Percentiles rank a stretch among this genome's conserved stretches.
Evolutionary conservation across 164 flowering plant genomes (phyloP).

Genomic region (Houttuynia cordata): DNA sequence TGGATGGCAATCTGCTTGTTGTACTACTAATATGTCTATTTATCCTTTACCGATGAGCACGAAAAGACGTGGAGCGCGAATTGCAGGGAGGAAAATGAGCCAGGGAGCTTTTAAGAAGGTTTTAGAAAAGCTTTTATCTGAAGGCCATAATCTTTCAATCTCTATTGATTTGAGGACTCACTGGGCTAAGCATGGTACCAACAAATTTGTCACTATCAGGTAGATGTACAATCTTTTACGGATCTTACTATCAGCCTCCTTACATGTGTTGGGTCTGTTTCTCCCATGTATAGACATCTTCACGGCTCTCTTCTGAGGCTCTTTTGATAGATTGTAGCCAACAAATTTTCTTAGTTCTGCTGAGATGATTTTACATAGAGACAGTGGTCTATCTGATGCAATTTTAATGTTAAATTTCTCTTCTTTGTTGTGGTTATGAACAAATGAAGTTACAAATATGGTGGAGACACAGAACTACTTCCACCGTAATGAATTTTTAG

Average conservation of each 20-base stretch:
- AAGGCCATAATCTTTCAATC: constrained; percentile 58
- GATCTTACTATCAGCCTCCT: constrained; percentile 11
- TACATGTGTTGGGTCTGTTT: constrained; percentile 28
- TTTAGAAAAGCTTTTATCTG: constrained; percentile 68
- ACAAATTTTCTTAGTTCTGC: constrained; percentile 21
- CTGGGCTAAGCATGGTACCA: constrained; percentile 95
- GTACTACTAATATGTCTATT: constrained; percentile 68
- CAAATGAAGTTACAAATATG: too few species aligned
- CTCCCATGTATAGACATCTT: constrained; percentile 36
- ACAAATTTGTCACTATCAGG: constrained; percentile 89
- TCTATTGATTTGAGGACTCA: constrained; percentile 75
- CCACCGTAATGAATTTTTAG: too few species aligned
- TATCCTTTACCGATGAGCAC: constrained; percentile 88
- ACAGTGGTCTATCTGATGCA: not conserved
- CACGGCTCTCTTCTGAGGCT: constrained; percentile 27
- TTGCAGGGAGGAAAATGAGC: constrained; percentile 93
- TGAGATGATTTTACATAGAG: not conserved
- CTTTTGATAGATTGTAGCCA: constrained; percentile 15
- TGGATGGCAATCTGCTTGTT: constrained; percentile 95
- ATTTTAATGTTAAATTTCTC: too few species aligned
- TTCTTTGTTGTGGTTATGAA: too few species aligned
- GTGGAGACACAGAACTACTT: too few species aligned
- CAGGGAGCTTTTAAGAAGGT: constrained; percentile 94
- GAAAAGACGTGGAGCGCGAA: constrained; percentile 81
- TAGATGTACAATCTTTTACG: constrained; percentile 25